phyloP scores from a whole-genome alignment of 768 basidiomycete genomes.

The Clavaria fumosa region DNA sequence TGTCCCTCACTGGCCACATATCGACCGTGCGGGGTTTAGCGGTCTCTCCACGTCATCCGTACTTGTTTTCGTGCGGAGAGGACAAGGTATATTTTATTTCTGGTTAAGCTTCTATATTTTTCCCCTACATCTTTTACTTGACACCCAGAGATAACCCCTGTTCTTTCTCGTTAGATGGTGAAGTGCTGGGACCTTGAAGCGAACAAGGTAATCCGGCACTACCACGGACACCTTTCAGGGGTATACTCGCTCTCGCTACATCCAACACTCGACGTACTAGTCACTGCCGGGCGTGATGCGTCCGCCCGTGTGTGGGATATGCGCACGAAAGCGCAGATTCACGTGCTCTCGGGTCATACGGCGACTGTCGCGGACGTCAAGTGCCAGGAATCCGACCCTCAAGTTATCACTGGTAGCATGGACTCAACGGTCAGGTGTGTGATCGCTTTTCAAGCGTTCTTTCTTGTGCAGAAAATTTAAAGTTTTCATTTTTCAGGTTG shows the following conservation, averaged over 20 bases:
- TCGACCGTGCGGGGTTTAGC: slow-evolving; percentile 91
- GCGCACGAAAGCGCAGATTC: slow-evolving; percentile 93
- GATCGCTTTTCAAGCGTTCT: not conserved
- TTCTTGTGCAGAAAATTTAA: not conserved
- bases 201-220: slow-evolving; percentile 98
- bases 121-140: not conserved
- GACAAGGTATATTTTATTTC: slow-evolving; percentile 61
- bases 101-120: no score
- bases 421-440: slow-evolving; percentile 83
- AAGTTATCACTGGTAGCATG: slow-evolving; percentile 97
- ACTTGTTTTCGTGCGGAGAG: slow-evolving; percentile 93
- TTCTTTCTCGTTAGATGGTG: slow-evolving; percentile 60
- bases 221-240: slow-evolving; percentile 95
- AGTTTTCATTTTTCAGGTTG: slow-evolving; percentile 30
- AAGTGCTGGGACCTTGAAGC: slow-evolving; percentile 99
- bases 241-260: slow-evolving; percentile 91
- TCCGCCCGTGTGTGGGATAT: slow-evolving; percentile 99
- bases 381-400: slow-evolving; percentile 94
- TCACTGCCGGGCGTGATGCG: slow-evolving; percentile 91
- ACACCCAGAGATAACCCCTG: not conserved
- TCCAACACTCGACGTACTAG: slow-evolving; percentile 89
- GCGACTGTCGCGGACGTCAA: slow-evolving; percentile 92
- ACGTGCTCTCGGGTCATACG: slow-evolving; percentile 86
- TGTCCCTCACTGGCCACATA: slow-evolving; percentile 96
- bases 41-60: slow-evolving; percentile 86